Percentiles rank a stretch among this genome's conserved stretches.
Conservation (phyloP, 306 rosid species). For the Medicago truncatula region MtrunA17r5.0-ANR NC_053049.1:30173501-30174000, state of each 20-base stretch:
- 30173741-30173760: constrained; percentile 6
- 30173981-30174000: too few relatives aligned
- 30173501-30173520: constrained; percentile 41
- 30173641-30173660: constrained; percentile 32
- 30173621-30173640: constrained; percentile 26
- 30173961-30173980: too few relatives aligned
- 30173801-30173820: too few relatives aligned
- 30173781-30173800: background rate
- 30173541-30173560: constrained; percentile 34
- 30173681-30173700: background rate
- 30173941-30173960: too few relatives aligned
- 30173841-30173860: too few relatives aligned
- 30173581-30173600: constrained; percentile 42
- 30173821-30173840: too few relatives aligned
- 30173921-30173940: too few relatives aligned
- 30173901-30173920: too few relatives aligned
- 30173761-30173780: background rate
- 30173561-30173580: constrained; percentile 27
- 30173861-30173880: too few relatives aligned
- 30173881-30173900: too few relatives aligned
- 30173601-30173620: constrained; percentile 23
- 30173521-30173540: constrained; percentile 26
- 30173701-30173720: constrained; percentile 20
- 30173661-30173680: constrained; percentile 12
- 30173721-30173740: background rate